Evolutionary conservation across 2,329 filamentous ascomycete species (phyloP).

Genomic region (Diatrype stigma): DNA sequence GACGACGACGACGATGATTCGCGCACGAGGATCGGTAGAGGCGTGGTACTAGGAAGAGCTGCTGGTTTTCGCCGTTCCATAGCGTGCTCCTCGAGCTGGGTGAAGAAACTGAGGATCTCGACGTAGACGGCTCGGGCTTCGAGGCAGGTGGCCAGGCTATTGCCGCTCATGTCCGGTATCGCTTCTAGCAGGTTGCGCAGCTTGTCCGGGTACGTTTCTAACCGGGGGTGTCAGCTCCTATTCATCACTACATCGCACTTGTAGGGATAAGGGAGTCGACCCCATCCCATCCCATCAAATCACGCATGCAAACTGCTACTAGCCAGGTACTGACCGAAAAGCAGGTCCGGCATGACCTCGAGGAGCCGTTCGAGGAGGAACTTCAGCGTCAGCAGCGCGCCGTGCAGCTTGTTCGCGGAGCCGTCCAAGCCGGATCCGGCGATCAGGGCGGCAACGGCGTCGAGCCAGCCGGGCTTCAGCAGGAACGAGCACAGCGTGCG

Average conservation of each 20-base stretch:
- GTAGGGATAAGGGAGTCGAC: too few species aligned
- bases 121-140: slow-evolving; percentile 28
- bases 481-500: slow-evolving; percentile 65
- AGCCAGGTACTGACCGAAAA: slow-evolving; percentile 41
- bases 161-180: slow-evolving; percentile 11
- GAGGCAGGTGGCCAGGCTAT: slow-evolving; percentile 17
- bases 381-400: slow-evolving; percentile 51
- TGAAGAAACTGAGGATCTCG: slow-evolving; percentile 26
- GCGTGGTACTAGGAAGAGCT: not conserved
- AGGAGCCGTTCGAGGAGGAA: slow-evolving; percentile 52
- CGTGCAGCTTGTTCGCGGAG: slow-evolving; percentile 54
- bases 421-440: slow-evolving; percentile 21
- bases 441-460: slow-evolving; percentile 35
- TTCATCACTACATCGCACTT: not conserved
- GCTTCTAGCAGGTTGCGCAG: slow-evolving; percentile 16
- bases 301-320: too few species aligned
- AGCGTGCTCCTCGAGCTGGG: slow-evolving; percentile 7
- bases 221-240: slow-evolving; percentile 5
- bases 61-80: too few species aligned
- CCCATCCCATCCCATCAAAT: too few species aligned
- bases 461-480: slow-evolving; percentile 46
- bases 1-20: too few species aligned
- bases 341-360: slow-evolving; percentile 40
- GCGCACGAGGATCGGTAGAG: too few species aligned
- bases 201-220: slow-evolving; percentile 16